Evolutionary conservation across 225 moss, liverwort and hornwort genomes (phyloP).

Genomic region (Straminergon stramineum): DNA sequence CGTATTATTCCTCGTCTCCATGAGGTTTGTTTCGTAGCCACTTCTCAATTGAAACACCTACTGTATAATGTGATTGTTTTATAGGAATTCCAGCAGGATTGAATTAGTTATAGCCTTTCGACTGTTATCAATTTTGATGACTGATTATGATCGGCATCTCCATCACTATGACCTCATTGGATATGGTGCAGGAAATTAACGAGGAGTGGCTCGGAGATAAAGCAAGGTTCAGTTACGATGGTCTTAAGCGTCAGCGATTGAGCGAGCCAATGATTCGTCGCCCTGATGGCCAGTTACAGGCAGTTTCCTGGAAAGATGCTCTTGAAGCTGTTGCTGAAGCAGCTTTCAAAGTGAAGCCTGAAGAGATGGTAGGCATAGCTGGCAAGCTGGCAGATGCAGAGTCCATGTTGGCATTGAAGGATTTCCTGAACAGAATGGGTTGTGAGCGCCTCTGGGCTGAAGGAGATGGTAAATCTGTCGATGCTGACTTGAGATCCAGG

Average conservation of each 20-base stretch:
- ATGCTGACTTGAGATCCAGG: constrained; percentile 74
- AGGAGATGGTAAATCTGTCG: constrained; percentile 73
- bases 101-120: not conserved
- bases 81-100: not conserved
- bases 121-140: not conserved
- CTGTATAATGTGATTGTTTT: not conserved
- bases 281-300: constrained; percentile 65
- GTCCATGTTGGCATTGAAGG: constrained; percentile 87
- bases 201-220: constrained; percentile 99
- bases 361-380: constrained; percentile 80
- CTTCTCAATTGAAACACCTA: not conserved
- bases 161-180: not conserved
- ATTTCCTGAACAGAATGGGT: constrained; percentile 81
- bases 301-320: constrained; percentile 74
- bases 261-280: constrained; percentile 87
- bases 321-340: constrained; percentile 80
- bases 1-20: constrained; percentile 87
- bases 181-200: constrained; percentile 62
- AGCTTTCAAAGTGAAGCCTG: constrained; percentile 50
- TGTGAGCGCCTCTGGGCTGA: constrained; percentile 94
- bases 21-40: constrained; percentile 37
- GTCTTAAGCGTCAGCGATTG: constrained; percentile 79
- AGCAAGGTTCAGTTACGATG: constrained; percentile 84
- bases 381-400: constrained; percentile 95
- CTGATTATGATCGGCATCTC: not conserved